Base-by-base conservation (phyloP, 2,329 filamentous ascomycete species). In the Chaetomium strumarium region DNA sequence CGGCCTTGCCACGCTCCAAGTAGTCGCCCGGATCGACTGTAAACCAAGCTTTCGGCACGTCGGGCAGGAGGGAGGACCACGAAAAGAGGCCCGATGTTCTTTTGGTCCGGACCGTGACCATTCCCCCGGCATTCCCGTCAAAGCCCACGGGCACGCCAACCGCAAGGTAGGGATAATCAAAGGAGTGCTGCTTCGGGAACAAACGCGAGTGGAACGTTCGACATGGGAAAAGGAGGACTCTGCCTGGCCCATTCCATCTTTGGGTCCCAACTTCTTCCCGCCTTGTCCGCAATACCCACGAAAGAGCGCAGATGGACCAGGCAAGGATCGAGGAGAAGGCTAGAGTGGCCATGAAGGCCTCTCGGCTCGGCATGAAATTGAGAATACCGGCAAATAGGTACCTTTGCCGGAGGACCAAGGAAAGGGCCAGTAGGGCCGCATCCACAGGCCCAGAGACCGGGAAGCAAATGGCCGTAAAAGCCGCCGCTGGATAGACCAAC, bases 91-190 rank as follows among this genome's bases (percentile, higher is more conserved):
- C 8, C 48, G n/a, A 47, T 16, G 54, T 47, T 13, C 57, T 51
- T 16, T 61, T 46, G 20, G 61, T 50, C 29, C 71, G 70, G 7
- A 68, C 67, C 2, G 83, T 84, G 33, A 88, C 63, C 56, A 85
- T 71, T 10, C 75, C 75, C 42, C 75, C 77, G n/a, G 72, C 68
- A 39, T 69, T 70, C 6, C 82, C 84, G 46, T 71, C 70, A 66
- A 79, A 83, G n/a, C 77, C 77, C 20, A 90, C 75, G 0, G 85
- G 86, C 38, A 87, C 73, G 0, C 86, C 85, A 24, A 83, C 80
- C 42, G 84, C 73, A 1, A 90, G 75, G 64, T 90, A 89, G 0
- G 84, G 83, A 63, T 89, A 88, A 1, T 72, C 72, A 62, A 91
- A 90, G 0, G 76, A 76, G 63, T 90, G 83, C 53, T 77, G 80